Conservation (phyloP, 768 basidiomycete genomes). For the Collybia mongolica region DNA sequence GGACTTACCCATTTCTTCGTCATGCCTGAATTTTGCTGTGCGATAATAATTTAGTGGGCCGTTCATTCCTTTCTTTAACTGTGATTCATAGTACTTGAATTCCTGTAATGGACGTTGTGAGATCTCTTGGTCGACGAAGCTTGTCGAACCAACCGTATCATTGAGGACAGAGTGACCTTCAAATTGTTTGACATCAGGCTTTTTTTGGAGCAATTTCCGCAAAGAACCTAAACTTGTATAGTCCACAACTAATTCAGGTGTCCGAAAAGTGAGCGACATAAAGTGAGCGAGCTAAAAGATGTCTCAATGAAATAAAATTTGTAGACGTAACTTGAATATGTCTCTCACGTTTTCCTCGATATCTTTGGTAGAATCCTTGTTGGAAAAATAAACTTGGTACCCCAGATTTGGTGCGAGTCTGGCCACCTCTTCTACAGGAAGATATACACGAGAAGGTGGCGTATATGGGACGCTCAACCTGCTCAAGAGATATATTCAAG, state of each 20-base stretch:
- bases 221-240: slow-evolving; percentile 24
- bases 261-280: slow-evolving; percentile 24
- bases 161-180: slow-evolving; percentile 21
- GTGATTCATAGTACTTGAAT: slow-evolving; percentile 45
- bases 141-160: slow-evolving; percentile 18
- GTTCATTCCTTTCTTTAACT: slow-evolving; percentile 52
- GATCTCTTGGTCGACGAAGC: neutral
- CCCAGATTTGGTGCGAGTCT: slow-evolving; percentile 53
- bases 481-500: slow-evolving; percentile 1
- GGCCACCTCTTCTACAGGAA: slow-evolving; percentile 51
- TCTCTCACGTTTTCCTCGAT: slow-evolving; percentile 56
- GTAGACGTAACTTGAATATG: neutral
- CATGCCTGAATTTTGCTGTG: slow-evolving; percentile 54
- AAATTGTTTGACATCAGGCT: slow-evolving; percentile 2
- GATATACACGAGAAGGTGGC: slow-evolving; percentile 51
- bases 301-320: neutral
- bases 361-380: slow-evolving; percentile 45
- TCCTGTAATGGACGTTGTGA: slow-evolving; percentile 40
- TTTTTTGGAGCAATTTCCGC: slow-evolving; percentile 21
- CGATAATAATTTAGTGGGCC: slow-evolving; percentile 82
- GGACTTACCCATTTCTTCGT: slow-evolving; percentile 56
- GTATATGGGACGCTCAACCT: slow-evolving; percentile 69
- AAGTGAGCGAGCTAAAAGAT: slow-evolving; percentile 37
- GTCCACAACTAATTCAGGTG: slow-evolving; percentile 14
- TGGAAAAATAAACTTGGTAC: slow-evolving; percentile 70